Conservation (phyloP, 2,329 filamentous ascomycete species). For the Uncinocarpus reesii region DNA sequence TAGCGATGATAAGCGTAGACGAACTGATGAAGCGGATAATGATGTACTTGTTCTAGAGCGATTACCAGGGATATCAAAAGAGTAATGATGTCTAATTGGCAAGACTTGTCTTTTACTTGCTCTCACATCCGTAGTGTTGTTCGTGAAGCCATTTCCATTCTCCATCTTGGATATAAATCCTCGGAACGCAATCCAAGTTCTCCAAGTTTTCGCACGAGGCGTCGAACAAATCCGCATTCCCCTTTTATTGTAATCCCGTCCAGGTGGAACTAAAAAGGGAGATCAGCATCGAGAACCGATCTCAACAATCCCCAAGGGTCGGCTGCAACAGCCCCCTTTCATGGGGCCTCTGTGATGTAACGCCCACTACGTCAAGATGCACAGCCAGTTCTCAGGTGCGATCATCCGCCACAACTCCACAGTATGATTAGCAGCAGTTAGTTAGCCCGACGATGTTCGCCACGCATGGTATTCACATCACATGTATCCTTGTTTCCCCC, state of each 20-base stretch:
- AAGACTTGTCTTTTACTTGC: background rate
- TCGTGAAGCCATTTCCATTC: too few species aligned
- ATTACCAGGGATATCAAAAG: conserved; percentile 10
- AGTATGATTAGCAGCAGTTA: background rate
- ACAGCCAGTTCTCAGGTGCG: background rate
- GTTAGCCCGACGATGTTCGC: conserved; percentile 1
- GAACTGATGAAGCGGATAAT: conserved; percentile 25
- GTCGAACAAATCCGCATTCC: too few species aligned
- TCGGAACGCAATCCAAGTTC: background rate
- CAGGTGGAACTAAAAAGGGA: background rate
- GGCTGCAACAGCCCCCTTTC: background rate
- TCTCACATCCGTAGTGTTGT: background rate
- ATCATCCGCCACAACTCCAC: background rate
- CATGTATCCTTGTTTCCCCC: background rate
- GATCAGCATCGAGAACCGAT: background rate
- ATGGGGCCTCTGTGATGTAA: background rate
- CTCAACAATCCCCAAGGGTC: background rate
- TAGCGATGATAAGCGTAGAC: conserved; percentile 21
- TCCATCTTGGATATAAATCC: background rate
- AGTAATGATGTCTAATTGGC: conserved; percentile 1
- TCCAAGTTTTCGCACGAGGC: background rate
- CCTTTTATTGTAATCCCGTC: background rate
- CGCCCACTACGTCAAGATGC: background rate
- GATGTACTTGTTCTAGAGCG: conserved; percentile 33
- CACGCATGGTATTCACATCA: background rate